Evolutionary conservation across 139 green algal species (phyloP).

Genomic region (Yamagishiella unicocca): DNA sequence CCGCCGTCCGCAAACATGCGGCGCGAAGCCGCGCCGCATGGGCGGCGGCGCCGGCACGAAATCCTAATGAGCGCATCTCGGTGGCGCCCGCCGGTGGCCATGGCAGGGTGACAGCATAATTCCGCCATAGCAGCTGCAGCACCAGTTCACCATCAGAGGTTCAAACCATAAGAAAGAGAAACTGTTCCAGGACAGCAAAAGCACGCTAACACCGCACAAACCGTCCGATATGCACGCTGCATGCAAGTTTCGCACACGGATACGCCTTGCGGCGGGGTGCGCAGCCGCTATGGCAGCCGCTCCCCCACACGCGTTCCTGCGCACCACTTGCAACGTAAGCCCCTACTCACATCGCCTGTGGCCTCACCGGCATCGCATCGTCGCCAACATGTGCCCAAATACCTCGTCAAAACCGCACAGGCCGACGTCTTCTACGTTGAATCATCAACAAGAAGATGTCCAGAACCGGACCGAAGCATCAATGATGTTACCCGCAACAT

Average conservation of each 20-base stretch:
- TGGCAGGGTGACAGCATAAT: no score
- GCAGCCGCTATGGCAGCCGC: slow-evolving; percentile 30
- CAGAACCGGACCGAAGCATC: neutral
- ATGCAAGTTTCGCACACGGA: slow-evolving; percentile 36
- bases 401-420: slow-evolving; percentile 33
- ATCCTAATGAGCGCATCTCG: no score
- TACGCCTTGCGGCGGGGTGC: slow-evolving; percentile 25
- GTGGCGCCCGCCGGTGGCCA: no score
- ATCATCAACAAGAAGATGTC: slow-evolving; percentile 32
- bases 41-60: no score
- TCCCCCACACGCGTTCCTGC: slow-evolving; percentile 3
- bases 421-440: neutral
- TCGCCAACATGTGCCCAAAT: slow-evolving; percentile 22
- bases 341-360: neutral
- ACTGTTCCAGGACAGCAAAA: slow-evolving; percentile 20
- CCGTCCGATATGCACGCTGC: slow-evolving; percentile 40
- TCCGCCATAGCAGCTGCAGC: neutral
- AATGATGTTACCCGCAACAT: no score
- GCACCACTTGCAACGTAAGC: slow-evolving; percentile 25
- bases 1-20: no score
- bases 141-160: neutral
- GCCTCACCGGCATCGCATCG: neutral
- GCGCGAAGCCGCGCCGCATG: no score
- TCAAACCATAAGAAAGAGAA: slow-evolving; percentile 32
- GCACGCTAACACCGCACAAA: slow-evolving; percentile 12